Evolutionary conservation across 1,284 basidiomycete genomes (phyloP), one percentile per base, ranked within the genome.

Genomic region (Leccinum subrobustum): DNA sequence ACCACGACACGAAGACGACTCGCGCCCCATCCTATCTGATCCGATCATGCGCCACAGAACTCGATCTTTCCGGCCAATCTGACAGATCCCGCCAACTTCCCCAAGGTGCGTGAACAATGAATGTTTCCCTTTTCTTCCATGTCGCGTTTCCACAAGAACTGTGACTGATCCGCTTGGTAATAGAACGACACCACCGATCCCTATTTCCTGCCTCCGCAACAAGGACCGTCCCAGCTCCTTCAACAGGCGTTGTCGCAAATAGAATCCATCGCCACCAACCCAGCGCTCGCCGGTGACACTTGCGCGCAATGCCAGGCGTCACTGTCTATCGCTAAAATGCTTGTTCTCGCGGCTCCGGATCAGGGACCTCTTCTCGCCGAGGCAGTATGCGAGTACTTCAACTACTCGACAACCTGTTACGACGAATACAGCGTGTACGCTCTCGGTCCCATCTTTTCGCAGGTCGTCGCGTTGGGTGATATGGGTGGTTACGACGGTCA

Each of bases 401-500:
- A 80, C 56, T 82, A 84, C 71, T 76, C 67, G 1, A 54, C 79
- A 23, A 77, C 76, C n/a, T 89, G 87, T 68, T 77, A 75, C 39
- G 71, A 77, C 6, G 78, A 78, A 25, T 84, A 78, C 64, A 79
- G 81, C 14, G 66, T 70, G 6, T 70, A 78, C 53, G 79, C 79
- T 12, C 72, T 84, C 23, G 87, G 87, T 5, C 75, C 83, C 25
- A 78, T 86, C 25, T 72, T 88, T 59, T 84, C 88, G 0, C 89
- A 89, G 68, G 86, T 90, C 4, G 68, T 86, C 44, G 79, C 85
- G 6, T 83, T 84, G 64, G 85, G 85, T 14, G 80, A 90, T 65
- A 81, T 86, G 31, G 81, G 79, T 25, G 86, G 86, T 6, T 83
- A 83, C 60, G 89, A 90, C 69, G 89, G 89, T 6, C 87, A 88